Evolutionary conservation across 163 green algal genomes (phyloP).

Genomic region (Scenedesmus sp.): DNA sequence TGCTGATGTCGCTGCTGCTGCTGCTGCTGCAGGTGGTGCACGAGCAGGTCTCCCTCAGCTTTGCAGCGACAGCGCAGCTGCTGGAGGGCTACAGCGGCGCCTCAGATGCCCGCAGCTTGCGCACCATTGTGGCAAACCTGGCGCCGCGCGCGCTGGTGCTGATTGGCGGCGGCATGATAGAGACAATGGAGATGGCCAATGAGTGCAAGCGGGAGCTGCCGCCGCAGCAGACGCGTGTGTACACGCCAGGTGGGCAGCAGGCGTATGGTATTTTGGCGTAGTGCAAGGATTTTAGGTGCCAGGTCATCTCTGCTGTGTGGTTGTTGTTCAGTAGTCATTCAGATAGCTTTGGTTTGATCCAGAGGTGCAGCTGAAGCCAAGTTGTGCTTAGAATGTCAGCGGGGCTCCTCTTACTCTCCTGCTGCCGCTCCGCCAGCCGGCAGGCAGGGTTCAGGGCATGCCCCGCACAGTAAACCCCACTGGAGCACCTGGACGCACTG

Average conservation of each 20-base stretch:
- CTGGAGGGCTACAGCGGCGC: conserved; percentile 73
- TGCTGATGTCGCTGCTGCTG: not conserved
- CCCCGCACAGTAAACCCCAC: conserved; percentile 14
- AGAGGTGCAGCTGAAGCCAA: too few relatives aligned
- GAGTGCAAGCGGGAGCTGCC: not conserved
- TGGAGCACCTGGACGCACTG: conserved; percentile 46
- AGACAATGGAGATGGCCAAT: conserved; percentile 1
- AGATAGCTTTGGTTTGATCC: too few relatives aligned
- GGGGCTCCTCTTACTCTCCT: conserved; percentile 1
- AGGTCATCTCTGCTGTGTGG: too few relatives aligned
- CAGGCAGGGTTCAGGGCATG: conserved; percentile 1
- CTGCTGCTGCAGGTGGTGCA: not conserved
- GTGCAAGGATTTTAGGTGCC: too few relatives aligned
- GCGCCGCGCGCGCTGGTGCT: conserved; percentile 80
- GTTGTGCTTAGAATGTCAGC: not conserved
- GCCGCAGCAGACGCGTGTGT: conserved; percentile 21
- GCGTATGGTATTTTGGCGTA: too few relatives aligned
- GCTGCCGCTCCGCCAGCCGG: not conserved
- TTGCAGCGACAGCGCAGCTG: not conserved
- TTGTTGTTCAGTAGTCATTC: too few relatives aligned
- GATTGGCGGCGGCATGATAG: conserved; percentile 57
- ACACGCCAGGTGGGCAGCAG: conserved; percentile 34
- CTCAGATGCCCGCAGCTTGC: conserved; percentile 75
- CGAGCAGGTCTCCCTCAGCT: conserved; percentile 40
- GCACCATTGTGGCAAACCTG: conserved; percentile 74